Conservation (phyloP, 2,329 filamentous ascomycete genomes). For the Seiridium unicorne region DNA sequence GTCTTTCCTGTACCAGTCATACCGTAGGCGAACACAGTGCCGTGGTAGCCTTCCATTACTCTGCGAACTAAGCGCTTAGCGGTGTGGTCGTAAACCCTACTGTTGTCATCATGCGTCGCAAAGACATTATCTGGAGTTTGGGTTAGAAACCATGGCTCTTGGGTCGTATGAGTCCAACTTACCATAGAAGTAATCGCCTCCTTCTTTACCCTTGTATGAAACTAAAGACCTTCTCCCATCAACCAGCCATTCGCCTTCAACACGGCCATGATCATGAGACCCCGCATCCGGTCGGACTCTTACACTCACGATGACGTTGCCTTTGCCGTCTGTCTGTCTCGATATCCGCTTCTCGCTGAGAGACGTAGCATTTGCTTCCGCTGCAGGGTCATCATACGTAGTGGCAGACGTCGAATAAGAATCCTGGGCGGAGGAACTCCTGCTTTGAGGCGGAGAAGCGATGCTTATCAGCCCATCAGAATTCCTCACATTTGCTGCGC, state of each 20-base stretch:
- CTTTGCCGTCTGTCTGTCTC: constrained; percentile 69
- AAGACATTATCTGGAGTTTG: constrained; percentile 83
- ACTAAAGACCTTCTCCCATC: constrained; percentile 81
- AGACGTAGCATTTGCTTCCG: constrained; percentile 46
- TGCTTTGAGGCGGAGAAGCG: constrained; percentile 81
- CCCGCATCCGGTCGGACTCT: constrained; percentile 82
- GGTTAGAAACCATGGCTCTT: constrained; percentile 12
- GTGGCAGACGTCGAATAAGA: constrained; percentile 90
- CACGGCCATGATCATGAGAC: constrained; percentile 54
- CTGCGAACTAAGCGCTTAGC: constrained; percentile 92
- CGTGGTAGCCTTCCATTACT: constrained; percentile 99
- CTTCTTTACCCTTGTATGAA: constrained; percentile 82
- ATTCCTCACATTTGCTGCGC: constrained; percentile 59
- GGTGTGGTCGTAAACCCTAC: constrained; percentile 88
- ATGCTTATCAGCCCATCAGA: constrained; percentile 76
- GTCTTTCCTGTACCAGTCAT: constrained; percentile 99
- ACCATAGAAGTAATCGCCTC: constrained; percentile 92
- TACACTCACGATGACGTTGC: constrained; percentile 94
- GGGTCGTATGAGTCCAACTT: constrained; percentile 28
- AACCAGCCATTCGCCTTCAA: constrained; percentile 87
- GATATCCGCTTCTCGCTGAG: constrained; percentile 47
- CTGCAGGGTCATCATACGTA: constrained; percentile 75
- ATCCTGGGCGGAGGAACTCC: constrained; percentile 87
- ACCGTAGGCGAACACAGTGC: constrained; percentile 96
- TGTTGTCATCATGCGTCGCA: constrained; percentile 88